A percentile compares a stretch with the other conserved stretches of the same genome.
These are phyloP conservation scores for Helminthosporium solani DNA, from an alignment of 2,329 filamentous ascomycete species.

Conservation along the genomic window DNA sequence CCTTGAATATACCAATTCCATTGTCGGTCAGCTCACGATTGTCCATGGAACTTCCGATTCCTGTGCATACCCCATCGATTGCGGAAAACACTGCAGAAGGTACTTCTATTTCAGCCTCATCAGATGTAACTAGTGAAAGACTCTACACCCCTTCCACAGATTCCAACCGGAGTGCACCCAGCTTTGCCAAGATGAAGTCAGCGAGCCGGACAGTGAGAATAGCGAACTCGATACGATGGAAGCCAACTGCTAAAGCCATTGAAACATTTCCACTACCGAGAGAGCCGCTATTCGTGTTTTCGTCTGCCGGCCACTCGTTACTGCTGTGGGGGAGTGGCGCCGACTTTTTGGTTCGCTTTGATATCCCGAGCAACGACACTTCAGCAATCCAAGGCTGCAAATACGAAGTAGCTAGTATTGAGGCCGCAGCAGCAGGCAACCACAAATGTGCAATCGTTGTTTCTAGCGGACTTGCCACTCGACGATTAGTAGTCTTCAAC, in stretches of 20 bases:
- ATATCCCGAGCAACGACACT: conserved; percentile 26
- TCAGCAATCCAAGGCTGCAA: conserved; percentile 29
- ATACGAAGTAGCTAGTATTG: conserved; percentile 35
- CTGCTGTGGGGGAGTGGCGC: conserved; percentile 22
- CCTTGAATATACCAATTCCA: conserved; percentile 27
- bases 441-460: conserved; percentile 36
- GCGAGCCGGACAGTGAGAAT: conserved; percentile 21
- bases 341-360: conserved; percentile 29
- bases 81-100: conserved; percentile 10
- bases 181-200: conserved; percentile 18
- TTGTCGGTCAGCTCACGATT: conserved; percentile 14
- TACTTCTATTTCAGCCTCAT: conserved; percentile 12
- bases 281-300: conserved; percentile 35
- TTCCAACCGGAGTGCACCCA: conserved; percentile 17
- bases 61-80: conserved; percentile 15
- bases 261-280: conserved; percentile 25
- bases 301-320: conserved; percentile 24
- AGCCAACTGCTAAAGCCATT: conserved; percentile 16
- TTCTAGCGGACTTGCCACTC: conserved; percentile 17
- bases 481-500: conserved; percentile 29
- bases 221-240: conserved; percentile 26
- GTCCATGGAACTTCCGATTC: conserved; percentile 28
- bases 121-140: conserved; percentile 14
- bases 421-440: conserved; percentile 36
- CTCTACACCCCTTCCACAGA: conserved; percentile 17